Percentiles rank a stretch among this genome's conserved stretches.
Evolutionary conservation across 2,329 filamentous ascomycete species (phyloP).

Genomic region (Penicillium sp.): DNA sequence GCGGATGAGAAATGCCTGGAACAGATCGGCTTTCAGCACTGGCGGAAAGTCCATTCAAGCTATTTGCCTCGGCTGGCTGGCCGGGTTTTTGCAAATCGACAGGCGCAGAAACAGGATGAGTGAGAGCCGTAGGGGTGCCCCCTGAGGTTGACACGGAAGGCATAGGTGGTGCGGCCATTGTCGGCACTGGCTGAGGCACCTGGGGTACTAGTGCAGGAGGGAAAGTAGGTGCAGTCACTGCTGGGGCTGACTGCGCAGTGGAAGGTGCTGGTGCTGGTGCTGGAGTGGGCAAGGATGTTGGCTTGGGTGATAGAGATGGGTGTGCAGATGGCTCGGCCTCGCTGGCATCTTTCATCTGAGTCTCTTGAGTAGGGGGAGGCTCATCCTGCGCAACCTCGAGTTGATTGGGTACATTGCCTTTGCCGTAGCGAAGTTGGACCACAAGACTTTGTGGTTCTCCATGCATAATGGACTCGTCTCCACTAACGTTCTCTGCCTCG

Average conservation of each 20-base stretch:
- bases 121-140: background rate
- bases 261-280: background rate
- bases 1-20: background rate
- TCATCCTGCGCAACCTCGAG: conserved; percentile 17
- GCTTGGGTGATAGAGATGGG: background rate
- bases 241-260: background rate
- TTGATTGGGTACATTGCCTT: conserved; percentile 24
- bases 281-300: background rate
- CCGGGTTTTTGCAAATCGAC: background rate
- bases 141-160: background rate
- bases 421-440: conserved; percentile 63
- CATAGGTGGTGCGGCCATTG: conserved; percentile 1
- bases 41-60: background rate
- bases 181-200: conserved; percentile 3
- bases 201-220: background rate
- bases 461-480: conserved; percentile 46
- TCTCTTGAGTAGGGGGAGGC: conserved; percentile 17
- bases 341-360: conserved; percentile 10
- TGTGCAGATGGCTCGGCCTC: conserved; percentile 1
- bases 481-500: conserved; percentile 41
- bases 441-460: conserved; percentile 63
- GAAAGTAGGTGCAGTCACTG: background rate
- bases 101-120: background rate
- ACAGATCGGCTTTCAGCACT: conserved; percentile 2
- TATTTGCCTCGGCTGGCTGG: conserved; percentile 8